Base-by-base conservation (phyloP, 2,329 filamentous ascomycete genomes). In the Talaromyces rugulosus region DNA sequence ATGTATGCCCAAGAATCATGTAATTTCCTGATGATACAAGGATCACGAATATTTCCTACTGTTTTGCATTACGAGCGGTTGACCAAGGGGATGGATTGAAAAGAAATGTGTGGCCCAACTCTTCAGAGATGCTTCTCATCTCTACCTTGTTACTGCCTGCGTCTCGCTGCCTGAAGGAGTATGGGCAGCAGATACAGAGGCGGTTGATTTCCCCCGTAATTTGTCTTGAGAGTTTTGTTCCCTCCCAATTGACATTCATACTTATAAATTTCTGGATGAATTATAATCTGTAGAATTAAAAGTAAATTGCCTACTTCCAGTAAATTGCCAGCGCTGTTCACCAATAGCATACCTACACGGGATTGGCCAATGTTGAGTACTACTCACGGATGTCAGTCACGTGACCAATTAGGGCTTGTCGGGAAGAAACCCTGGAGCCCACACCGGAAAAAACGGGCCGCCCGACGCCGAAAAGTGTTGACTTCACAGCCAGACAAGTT, bases 1-100 rank as follows among this genome's bases (percentile, higher is more conserved):
- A 74, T 74, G 72, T 74, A 74, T 74, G 71, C 73, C 70, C 72
- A 66, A 71, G 69, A 74, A 76, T 77, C 74, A 78, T 78, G 76
- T 78, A 78, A 69, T 65, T 69, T 67, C 66, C 62, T 56, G 62
- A 62, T 66, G 64, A 69, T 67, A 67, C 72, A 71, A 69, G 70
- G 74, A 71, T 69, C 68, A 75, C 69, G 72, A 74, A 73, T 63
- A 55, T 62, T 58, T 62, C 61, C 34, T 47, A 56, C 51, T 53
- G 14, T 58, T 55, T 28, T 34, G 51, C n/a, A 44, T 59, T 59
- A 42, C 40, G 44, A 27, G 55, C 53, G 40, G 18, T 52, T 51
- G 40, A 34, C 23, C 31, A 56, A 55, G 56, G 52, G 58, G 56
- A 36, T 42, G 54, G 47, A 58, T 28, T 9, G 50, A 28, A 31